phyloP scores from a whole-genome alignment of 345 rosid species.

The Populus alba region DNA sequence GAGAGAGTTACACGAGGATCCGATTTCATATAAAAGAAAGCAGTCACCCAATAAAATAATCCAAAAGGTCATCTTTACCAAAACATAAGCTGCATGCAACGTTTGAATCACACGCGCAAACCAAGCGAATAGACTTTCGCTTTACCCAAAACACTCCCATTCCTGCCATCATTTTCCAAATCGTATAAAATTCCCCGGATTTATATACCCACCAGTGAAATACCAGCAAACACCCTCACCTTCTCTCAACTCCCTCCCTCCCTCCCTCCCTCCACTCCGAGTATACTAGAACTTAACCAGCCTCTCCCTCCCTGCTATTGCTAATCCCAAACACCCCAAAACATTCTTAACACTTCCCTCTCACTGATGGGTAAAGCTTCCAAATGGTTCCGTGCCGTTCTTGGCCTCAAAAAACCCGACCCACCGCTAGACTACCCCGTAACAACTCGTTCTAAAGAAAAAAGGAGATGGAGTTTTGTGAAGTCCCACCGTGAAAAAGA shows the following conservation, averaged over 20 bases:
- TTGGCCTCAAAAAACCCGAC: slow-evolving; percentile 68
- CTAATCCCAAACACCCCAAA: background rate
- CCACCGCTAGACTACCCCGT: slow-evolving; percentile 21
- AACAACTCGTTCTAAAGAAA: slow-evolving; percentile 37
- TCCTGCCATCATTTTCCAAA: background rate
- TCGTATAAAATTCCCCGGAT: background rate
- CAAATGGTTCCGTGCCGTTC: slow-evolving; percentile 64
- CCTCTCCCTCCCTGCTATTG: background rate
- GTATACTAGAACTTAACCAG: background rate
- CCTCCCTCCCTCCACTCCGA: background rate
- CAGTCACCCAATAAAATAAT: no score
- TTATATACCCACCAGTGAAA: background rate
- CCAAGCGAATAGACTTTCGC: background rate
- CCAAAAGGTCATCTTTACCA: no score
- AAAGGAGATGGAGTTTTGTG: slow-evolving; percentile 86
- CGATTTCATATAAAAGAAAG: no score
- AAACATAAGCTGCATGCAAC: background rate
- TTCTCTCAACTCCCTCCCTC: no score
- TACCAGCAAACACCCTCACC: background rate
- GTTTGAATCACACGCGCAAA: background rate
- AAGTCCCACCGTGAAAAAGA: slow-evolving; percentile 59
- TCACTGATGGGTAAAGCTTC: slow-evolving; percentile 75
- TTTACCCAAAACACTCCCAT: background rate
- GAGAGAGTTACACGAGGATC: no score
- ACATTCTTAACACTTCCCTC: background rate